Evolutionary conservation across 2,329 filamentous ascomycete species (phyloP).

Genomic region (Alternaria ethzedia): DNA sequence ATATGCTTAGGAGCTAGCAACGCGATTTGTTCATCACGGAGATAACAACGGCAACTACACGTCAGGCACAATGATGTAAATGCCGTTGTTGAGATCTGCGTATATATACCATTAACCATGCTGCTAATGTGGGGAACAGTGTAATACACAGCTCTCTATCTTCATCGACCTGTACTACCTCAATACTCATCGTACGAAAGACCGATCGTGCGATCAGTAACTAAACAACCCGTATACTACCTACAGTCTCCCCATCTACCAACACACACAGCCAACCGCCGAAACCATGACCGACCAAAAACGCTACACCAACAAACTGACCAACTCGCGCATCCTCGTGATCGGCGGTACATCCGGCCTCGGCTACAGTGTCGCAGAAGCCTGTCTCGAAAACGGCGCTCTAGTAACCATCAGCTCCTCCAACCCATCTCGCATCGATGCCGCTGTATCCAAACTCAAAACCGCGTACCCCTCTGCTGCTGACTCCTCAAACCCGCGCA

Average conservation of each 20-base stretch:
- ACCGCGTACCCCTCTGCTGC: conserved; percentile 51
- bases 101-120: neutral
- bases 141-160: neutral
- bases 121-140: neutral
- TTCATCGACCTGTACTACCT: neutral
- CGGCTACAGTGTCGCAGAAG: conserved; percentile 66
- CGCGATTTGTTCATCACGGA: neutral
- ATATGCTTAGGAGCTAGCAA: neutral
- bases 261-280: neutral
- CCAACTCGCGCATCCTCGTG: conserved; percentile 60
- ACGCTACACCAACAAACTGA: conserved; percentile 58
- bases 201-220: neutral
- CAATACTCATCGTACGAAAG: neutral
- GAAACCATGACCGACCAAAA: conserved; percentile 45
- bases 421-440: conserved; percentile 56
- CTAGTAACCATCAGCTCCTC: conserved; percentile 68
- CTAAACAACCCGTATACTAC: neutral
- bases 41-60: neutral
- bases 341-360: conserved; percentile 70
- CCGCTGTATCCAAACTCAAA: conserved; percentile 55
- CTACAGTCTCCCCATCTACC: neutral
- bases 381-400: conserved; percentile 61
- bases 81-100: neutral
- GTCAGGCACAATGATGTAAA: neutral
- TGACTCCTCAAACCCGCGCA: conserved; percentile 26